Evolutionary conservation across 345 rosid species (phyloP).

Genomic region (Melastoma malabathricum): DNA sequence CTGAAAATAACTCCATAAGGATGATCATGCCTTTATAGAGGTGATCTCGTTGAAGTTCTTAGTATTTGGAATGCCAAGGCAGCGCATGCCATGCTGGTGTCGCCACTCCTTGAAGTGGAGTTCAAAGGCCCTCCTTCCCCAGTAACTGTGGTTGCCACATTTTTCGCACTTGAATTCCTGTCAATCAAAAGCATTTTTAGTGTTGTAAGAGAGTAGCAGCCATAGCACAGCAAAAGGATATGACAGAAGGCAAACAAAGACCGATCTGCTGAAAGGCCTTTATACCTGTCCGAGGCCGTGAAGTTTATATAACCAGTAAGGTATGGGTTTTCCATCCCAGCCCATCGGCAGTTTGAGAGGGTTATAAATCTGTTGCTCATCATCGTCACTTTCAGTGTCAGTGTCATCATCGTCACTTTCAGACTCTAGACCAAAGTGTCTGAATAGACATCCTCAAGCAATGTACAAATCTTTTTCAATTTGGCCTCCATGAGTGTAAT

Average conservation of each 20-base stretch:
- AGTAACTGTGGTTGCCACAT: slow-evolving; percentile 87
- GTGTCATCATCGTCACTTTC: slow-evolving; percentile 98
- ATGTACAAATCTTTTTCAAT: slow-evolving; percentile 49
- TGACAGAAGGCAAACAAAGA: not conserved
- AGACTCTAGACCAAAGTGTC: slow-evolving; percentile 1
- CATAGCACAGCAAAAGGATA: not conserved
- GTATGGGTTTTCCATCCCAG: slow-evolving; percentile 99
- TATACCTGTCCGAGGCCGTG: slow-evolving; percentile 97
- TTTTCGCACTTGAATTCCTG: slow-evolving; percentile 97
- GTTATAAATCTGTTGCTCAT: slow-evolving; percentile 83
- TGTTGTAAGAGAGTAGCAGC: too few species aligned
- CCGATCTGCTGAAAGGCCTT: too few species aligned
- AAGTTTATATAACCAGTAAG: slow-evolving; percentile 98
- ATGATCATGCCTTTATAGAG: slow-evolving; percentile 48
- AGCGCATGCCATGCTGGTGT: slow-evolving; percentile 99
- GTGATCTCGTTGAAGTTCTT: slow-evolving; percentile 98
- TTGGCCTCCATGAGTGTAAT: slow-evolving; percentile 71
- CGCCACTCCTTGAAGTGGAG: slow-evolving; percentile 96
- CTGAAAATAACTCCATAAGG: not conserved
- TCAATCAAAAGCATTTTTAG: not conserved
- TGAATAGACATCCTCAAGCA: slow-evolving; percentile 50
- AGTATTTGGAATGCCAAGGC: slow-evolving; percentile 96
- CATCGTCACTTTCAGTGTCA: slow-evolving; percentile 96
- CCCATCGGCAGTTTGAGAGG: slow-evolving; percentile 97
- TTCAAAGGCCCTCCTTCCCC: slow-evolving; percentile 98